These are phyloP conservation scores for Exophiala sp. DNA, from an alignment of 2,329 filamentous ascomycete genomes.

Conservation along the genomic window DNA sequence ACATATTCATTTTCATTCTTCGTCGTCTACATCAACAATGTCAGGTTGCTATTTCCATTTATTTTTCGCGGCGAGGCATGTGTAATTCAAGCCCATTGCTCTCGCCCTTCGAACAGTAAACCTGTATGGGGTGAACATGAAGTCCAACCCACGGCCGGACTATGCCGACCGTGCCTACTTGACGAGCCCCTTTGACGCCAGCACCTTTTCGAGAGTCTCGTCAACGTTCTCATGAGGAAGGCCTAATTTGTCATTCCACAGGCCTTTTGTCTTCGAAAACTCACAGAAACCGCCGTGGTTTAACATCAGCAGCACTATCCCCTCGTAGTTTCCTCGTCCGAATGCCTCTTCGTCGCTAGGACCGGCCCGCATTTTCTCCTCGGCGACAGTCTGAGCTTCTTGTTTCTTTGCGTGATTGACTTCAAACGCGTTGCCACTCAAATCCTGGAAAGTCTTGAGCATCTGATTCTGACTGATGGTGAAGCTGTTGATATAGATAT, in stretches of 20 bases:
- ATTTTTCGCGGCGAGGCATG: no score
- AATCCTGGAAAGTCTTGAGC: slow-evolving; percentile 51
- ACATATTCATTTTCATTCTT: no score
- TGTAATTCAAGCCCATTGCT: no score
- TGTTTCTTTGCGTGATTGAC: slow-evolving; percentile 40
- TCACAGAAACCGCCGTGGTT: slow-evolving; percentile 8
- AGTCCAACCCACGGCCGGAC: no score
- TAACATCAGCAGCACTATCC: slow-evolving; percentile 12
- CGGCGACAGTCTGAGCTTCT: not conserved
- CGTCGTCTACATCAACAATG: no score
- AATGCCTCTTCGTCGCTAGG: slow-evolving; percentile 4
- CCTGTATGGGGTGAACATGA: no score
- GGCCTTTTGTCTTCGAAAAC: slow-evolving; percentile 10
- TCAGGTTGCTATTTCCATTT: no score
- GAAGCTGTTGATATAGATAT: slow-evolving; percentile 57
- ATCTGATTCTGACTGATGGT: slow-evolving; percentile 58
- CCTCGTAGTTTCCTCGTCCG: not conserved
- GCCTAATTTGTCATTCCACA: slow-evolving; percentile 13
- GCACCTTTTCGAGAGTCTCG: slow-evolving; percentile 4
- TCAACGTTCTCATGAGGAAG: slow-evolving; percentile 11
- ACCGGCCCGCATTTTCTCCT: slow-evolving; percentile 10
- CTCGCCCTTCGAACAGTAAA: no score
- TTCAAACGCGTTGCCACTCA: slow-evolving; percentile 51
- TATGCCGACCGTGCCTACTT: no score
- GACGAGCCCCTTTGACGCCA: not conserved